These are phyloP conservation scores for Suhomyces pyralidae DNA, from an alignment of 805 yeast genomes.

Conservation along the genomic window DNA sequence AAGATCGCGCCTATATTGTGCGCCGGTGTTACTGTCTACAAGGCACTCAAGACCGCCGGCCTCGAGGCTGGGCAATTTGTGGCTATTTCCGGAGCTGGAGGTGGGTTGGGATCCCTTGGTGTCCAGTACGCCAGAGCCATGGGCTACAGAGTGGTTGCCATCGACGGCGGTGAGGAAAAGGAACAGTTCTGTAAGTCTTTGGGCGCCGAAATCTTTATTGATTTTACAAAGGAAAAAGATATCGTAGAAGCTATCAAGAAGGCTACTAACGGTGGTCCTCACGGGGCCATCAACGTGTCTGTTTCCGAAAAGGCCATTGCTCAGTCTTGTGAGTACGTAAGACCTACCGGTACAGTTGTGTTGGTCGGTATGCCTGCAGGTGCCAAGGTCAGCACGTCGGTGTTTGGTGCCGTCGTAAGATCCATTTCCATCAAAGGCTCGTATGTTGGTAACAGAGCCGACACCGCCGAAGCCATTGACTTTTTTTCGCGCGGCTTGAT, in stretches of 20 bases:
- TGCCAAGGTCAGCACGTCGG: constrained; percentile 38
- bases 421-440: constrained; percentile 41
- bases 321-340: constrained; percentile 41
- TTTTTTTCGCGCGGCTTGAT: constrained; percentile 43
- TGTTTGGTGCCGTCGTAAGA: constrained; percentile 40
- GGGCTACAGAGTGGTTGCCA: constrained; percentile 67
- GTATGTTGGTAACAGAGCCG: constrained; percentile 47
- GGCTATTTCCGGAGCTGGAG: constrained; percentile 75
- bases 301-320: constrained; percentile 67
- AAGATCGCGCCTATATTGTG: constrained; percentile 62
- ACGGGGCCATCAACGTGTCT: constrained; percentile 73
- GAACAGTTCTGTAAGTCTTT: constrained; percentile 32
- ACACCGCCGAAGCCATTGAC: constrained; percentile 44
- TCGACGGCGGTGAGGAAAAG: constrained; percentile 74
- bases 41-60: constrained; percentile 60
- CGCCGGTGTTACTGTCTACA: constrained; percentile 68
- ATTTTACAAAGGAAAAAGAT: constrained; percentile 44
- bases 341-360: constrained; percentile 42
- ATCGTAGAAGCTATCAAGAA: constrained; percentile 52
- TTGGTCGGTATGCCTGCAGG: constrained; percentile 47
- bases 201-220: constrained; percentile 28
- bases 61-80: constrained; percentile 68
- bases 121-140: constrained; percentile 73
- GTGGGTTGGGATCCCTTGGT: constrained; percentile 77
- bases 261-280: constrained; percentile 71